Percentiles rank a stretch among this genome's conserved stretches.
Conservation (phyloP, 192 early-diverging fungal species). For the Coemansia erecta region DNA sequence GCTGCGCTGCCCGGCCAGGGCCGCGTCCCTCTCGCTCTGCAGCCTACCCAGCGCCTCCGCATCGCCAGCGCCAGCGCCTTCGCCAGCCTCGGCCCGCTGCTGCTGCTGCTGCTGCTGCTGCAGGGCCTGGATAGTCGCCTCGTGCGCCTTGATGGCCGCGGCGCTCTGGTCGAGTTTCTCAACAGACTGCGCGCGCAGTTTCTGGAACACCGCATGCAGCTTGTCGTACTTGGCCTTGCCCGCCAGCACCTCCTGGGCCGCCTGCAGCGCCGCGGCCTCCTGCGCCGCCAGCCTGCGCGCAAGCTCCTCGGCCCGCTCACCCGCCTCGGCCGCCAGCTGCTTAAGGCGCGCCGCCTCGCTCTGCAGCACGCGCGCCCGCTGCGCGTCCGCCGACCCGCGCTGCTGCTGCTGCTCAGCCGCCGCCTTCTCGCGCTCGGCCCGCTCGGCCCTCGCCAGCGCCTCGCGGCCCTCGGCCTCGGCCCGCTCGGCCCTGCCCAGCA, state of each 20-base stretch:
- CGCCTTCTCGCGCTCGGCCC: too few species aligned
- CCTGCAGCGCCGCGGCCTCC: constrained; percentile 5
- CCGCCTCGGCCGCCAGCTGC: constrained; percentile 11
- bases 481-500: constrained; percentile 34
- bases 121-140: constrained; percentile 33
- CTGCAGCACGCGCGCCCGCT: constrained; percentile 7
- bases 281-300: not conserved
- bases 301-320: constrained; percentile 12
- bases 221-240: constrained; percentile 34
- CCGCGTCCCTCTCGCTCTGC: constrained; percentile 41
- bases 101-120: constrained; percentile 20
- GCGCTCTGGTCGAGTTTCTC: constrained; percentile 31
- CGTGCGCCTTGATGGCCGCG: constrained; percentile 15
- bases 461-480: too few species aligned
- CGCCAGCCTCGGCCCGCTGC: constrained; percentile 4
- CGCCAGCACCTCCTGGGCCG: constrained; percentile 8
- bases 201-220: constrained; percentile 34
- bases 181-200: constrained; percentile 39
- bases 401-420: constrained; percentile 16
- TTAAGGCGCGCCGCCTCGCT: constrained; percentile 21
- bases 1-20: constrained; percentile 34
- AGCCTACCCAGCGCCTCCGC: constrained; percentile 15
- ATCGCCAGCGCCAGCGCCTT: constrained; percentile 12
- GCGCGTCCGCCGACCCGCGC: constrained; percentile 10
- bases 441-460: too few species aligned